These are phyloP conservation scores for Mycosphaerella sp. DNA, from an alignment of 2,329 filamentous ascomycete genomes.

Conservation along the genomic window DNA sequence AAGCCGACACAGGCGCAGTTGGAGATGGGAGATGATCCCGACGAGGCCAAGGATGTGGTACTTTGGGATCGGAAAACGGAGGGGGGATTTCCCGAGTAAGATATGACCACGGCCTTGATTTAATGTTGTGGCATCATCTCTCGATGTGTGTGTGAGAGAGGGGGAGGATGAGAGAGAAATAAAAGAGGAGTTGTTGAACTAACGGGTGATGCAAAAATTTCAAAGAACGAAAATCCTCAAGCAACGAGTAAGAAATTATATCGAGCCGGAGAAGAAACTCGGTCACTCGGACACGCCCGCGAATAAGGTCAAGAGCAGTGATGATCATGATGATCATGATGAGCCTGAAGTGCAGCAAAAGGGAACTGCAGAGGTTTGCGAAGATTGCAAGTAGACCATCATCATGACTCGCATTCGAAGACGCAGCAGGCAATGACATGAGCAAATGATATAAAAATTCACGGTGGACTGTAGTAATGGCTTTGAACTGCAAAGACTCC, in stretches of 20 bases:
- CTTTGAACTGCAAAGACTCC: not conserved
- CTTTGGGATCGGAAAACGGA: conserved; percentile 86
- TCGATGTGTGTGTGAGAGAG: too few species aligned
- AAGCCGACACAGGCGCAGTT: conserved; percentile 7
- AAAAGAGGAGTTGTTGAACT: too few species aligned
- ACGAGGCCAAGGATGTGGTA: conserved; percentile 42
- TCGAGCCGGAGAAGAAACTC: conserved; percentile 69
- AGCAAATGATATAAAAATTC: not conserved
- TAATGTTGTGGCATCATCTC: too few species aligned
- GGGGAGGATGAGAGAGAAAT: too few species aligned
- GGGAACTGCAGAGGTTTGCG: conserved; percentile 2
- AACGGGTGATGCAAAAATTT: not conserved
- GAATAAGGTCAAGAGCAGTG: conserved; percentile 14
- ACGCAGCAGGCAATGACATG: not conserved
- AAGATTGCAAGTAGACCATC: conserved; percentile 11
- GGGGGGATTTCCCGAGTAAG: conserved; percentile 76
- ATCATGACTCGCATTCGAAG: not conserved
- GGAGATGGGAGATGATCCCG: conserved; percentile 8
- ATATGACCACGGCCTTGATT: not conserved
- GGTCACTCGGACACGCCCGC: conserved; percentile 57
- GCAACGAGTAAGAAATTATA: conserved; percentile 70
- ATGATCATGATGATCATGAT: not conserved
- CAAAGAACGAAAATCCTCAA: conserved; percentile 72
- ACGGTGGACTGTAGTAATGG: too few species aligned
- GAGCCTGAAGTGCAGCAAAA: not conserved